A percentile compares a stretch with the other conserved stretches of the same genome.
phyloP scores from a whole-genome alignment of 208 protist genomes.

The Polymyxa betae region DNA sequence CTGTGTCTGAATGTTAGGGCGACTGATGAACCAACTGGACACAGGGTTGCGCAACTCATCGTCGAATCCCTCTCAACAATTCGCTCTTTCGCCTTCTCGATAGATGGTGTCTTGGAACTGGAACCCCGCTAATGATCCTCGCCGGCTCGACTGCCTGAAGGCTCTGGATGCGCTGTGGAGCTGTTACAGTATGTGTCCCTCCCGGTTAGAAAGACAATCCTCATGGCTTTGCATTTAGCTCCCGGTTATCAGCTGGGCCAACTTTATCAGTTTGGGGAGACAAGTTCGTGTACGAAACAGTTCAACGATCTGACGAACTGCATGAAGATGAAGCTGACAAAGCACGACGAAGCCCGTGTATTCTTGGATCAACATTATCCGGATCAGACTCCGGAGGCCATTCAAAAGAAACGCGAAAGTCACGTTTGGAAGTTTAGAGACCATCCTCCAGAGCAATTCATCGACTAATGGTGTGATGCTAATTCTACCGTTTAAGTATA shows the following conservation, averaged over 20 bases:
- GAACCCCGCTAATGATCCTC: conserved; percentile 35
- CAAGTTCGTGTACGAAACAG: background rate
- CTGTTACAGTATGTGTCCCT: conserved; percentile 41
- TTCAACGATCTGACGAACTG: background rate
- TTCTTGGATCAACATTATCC: conserved; percentile 4
- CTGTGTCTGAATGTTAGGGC: no score
- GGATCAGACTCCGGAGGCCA: background rate
- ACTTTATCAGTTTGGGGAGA: background rate
- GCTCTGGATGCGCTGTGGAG: conserved; percentile 41
- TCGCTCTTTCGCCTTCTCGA: background rate
- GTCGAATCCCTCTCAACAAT: no score
- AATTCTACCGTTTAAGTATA: no score
- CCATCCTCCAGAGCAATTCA: conserved; percentile 27
- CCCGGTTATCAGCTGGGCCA: conserved; percentile 17
- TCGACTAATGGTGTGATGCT: no score
- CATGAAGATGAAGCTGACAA: conserved; percentile 25
- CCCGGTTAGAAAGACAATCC: background rate
- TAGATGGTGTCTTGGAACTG: conserved; percentile 31
- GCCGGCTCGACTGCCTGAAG: conserved; percentile 22
- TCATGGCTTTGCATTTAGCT: background rate
- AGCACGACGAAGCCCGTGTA: background rate
- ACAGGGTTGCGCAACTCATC: no score
- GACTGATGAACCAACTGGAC: no score
- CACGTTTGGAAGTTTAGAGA: conserved; percentile 40
- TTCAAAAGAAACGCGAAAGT: background rate